Conservation (phyloP, 2,329 filamentous ascomycete genomes). For the Gremmenia infestans region DNA sequence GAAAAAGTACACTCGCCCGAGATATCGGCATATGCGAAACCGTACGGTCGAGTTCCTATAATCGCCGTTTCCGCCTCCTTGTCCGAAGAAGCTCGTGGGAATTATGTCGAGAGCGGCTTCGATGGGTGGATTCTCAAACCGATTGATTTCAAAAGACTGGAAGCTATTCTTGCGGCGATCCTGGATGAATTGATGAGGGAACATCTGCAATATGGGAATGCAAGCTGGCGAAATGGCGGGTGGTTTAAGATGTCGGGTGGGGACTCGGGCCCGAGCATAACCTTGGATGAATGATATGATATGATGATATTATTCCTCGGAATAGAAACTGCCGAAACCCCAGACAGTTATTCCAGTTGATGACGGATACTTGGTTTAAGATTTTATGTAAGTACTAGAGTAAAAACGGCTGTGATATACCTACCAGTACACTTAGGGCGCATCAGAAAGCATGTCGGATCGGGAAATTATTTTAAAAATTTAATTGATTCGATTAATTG, state of each 20-base stretch:
- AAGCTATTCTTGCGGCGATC: conserved; percentile 14
- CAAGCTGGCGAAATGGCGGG: conserved; percentile 13
- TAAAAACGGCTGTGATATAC: too few relatives aligned
- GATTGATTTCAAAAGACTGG: conserved; percentile 18
- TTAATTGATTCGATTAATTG: too few relatives aligned
- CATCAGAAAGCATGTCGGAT: too few relatives aligned
- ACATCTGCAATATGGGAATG: conserved; percentile 10
- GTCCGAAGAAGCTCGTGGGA: conserved; percentile 4
- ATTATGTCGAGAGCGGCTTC: conserved; percentile 16
- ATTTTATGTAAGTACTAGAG: too few relatives aligned
- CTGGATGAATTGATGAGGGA: conserved; percentile 12
- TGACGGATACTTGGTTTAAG: too few relatives aligned
- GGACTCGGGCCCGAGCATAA: too few relatives aligned
- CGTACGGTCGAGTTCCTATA: conserved; percentile 16
- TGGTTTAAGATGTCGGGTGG: conserved; percentile 12
- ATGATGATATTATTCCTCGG: too few relatives aligned
- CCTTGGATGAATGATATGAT: too few relatives aligned
- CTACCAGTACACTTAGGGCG: too few relatives aligned
- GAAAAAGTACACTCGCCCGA: conserved; percentile 4
- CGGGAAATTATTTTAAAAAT: too few relatives aligned
- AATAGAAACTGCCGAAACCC: too few relatives aligned
- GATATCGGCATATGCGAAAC: background rate
- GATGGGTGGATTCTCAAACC: conserved; percentile 22
- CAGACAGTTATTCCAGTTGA: too few relatives aligned
- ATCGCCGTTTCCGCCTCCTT: conserved; percentile 20